Base-by-base conservation (phyloP, 768 basidiomycete genomes). In the Royoungia palumana region DNA sequence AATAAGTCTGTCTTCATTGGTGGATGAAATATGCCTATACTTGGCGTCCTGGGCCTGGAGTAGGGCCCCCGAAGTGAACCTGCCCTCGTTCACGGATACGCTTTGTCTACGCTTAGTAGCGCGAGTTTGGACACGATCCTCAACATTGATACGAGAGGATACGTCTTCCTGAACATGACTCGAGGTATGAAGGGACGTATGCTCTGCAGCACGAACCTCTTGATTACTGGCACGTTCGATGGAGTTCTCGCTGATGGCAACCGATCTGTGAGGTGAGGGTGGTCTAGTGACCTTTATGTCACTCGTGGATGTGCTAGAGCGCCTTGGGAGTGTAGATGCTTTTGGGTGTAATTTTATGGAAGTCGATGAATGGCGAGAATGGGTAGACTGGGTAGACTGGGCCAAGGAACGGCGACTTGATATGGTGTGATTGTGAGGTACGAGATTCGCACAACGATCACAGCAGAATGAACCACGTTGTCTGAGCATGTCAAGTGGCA, bases 361-460 rank as follows among this genome's bases (percentile, higher is more conserved):
- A 35, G 45, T 27, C 19, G 65, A 60, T 4, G 53, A 59, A 34
- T 62, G 66, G 20, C 64, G 66, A 14, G 58, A 53, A 47, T 62
- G 63, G 11, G 19, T 41, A 16, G 66, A 43, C 25, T 62, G 63
- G 11, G 19, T 41, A 16, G 66, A 43, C 25, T 64, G 68, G 10
- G 39, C 32, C 13, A 62, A 57, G 21, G 66, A 57, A 32, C 66
- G 68, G 35, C 68, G 66, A 35, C 37, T 24, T 24, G 64, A 54
- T 41, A 61, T 12, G 25, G 56, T 58, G 43, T 67, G 66, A 30
- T 70, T 30, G 41, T 68, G 66, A 21, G 66, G 68, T 37, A 68
- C 62, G 32, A 66, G 30, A 44, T 66, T 69, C 27, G 66, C 66
- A 39, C 66, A 67, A 28, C 66, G 68, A 50, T 66, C 63, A 28